Base-by-base conservation (phyloP, 2,329 filamentous ascomycete species). In the Neofusicoccum ribis region DNA sequence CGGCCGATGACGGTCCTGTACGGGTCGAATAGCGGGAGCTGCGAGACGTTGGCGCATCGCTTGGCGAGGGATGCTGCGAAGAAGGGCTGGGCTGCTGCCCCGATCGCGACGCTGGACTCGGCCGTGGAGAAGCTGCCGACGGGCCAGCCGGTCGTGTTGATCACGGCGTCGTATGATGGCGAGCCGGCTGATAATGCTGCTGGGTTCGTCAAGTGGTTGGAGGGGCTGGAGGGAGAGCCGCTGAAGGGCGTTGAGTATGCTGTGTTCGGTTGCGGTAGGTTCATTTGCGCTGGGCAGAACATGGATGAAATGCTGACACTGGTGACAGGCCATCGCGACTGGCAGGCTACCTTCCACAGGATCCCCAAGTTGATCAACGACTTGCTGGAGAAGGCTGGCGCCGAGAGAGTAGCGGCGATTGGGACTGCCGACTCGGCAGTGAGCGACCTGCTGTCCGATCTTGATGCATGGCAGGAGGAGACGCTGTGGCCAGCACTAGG, bases 161-260 rank as follows among this genome's bases (percentile, higher is more conserved):
- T 81, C 47, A 78, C 78, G 5, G 74, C 78, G 3, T 77, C 74
- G 0, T 81, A 80, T 58, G 79, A 81, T 66, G 79, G 79, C 11
- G 72, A 78, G 31, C 78, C 79, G 3, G 72, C 79, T 2, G 79
- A 81, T 51, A 81, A 81, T 52, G 79, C 79, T 0, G 74, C 73
- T 3, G 74, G 79, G 51, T 81, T 81, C 49, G 73, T 79, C n/a
- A 72, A 74, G 17, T 81, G 79, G 79, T 62, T 81, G 0, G 69
- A 71, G 14, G 68, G 67, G 2, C 65, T 74, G 12, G 72, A 75
- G 37, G 72, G 59, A 0, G 68, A 69, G 0, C 71, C 74, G 51
- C 59, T 78, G 8, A 67, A 74, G 5, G 73, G 74, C 5, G 74
- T 77, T 2, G 72, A 74, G 0, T 81, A 78, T 62, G 70, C 77